Base-by-base conservation (phyloP, 768 basidiomycete genomes). In the Podaxis mareebaensis region DNA sequence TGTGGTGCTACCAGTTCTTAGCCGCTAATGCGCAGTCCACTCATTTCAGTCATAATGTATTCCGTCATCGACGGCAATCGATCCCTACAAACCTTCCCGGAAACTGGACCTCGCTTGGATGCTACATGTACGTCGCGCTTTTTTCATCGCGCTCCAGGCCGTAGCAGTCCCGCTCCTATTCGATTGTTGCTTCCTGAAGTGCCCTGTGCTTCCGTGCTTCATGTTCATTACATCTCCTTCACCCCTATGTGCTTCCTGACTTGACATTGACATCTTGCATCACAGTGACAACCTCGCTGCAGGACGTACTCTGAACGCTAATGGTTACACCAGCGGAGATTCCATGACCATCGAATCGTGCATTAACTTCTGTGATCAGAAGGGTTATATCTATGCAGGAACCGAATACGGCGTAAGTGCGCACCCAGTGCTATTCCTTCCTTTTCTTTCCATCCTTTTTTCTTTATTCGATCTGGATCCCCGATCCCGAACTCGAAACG, bases 321-420 rank as follows among this genome's bases (percentile, higher is more conserved):
- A 81, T 1, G 72, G 77, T 3, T 85, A 76, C 64, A 73, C 78
- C 13, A 78, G 79, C 67, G 72, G 81, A 15, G 76, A 73, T 4
- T 75, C 74, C 24, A 91, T 92, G 87, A 92, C 91, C 3, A 79
- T 86, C 30, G 80, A 81, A 65, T 69, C 71, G 1, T 85, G 84
- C 67, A 79, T 84, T 64, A 68, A 65, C 20, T 85, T 81, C 68
- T 85, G 84, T 70, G 74, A 78, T 38, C 56, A 74, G n/a, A 72
- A 78, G 60, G 67, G 72, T 8, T 90, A 78, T 70, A 73, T 87
- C 63, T 91, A 83, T 66, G 89, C 91, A 17, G 92, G 92, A 13
- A 80, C 86, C 17, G 91, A 92, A 73, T 92, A 80, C 53, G 71
- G 71, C 30, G 75, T 74, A 62, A 66, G 74, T 72, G 17, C 12